These are phyloP conservation scores for Fraxinus cuspidata DNA, from an alignment of 257 asterid species.

Conservation along the genomic window DNA sequence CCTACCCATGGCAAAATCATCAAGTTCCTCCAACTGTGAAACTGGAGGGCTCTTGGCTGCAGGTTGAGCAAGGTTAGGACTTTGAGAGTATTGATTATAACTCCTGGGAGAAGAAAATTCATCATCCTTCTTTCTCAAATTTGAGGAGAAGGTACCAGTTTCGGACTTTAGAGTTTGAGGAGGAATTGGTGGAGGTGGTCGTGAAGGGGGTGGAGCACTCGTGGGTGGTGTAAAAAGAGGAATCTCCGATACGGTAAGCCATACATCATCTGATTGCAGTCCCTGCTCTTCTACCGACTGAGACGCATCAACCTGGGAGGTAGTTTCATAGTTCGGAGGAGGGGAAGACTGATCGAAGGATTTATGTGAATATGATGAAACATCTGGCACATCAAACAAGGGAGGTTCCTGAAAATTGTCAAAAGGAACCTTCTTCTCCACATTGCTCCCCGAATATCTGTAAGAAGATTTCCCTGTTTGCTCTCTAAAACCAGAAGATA, in stretches of 20 bases:
- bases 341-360: constrained; percentile 57
- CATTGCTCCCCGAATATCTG: constrained; percentile 54
- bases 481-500: constrained; percentile 50
- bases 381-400: constrained; percentile 68
- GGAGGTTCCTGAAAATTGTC: constrained; percentile 67
- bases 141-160: constrained; percentile 52
- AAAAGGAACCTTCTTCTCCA: constrained; percentile 50
- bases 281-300: constrained; percentile 56
- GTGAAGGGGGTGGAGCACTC: constrained; percentile 93
- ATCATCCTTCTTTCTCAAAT: constrained; percentile 57
- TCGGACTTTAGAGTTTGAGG: constrained; percentile 49
- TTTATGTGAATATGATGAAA: constrained; percentile 54
- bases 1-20: constrained; percentile 79
- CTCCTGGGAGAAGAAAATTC: constrained; percentile 56
- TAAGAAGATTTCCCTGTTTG: constrained; percentile 54
- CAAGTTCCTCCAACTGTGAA: constrained; percentile 87
- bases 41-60: constrained; percentile 59
- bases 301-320: constrained; percentile 48
- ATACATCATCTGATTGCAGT: constrained; percentile 65
- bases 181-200: constrained; percentile 96
- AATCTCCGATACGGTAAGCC: constrained; percentile 90
- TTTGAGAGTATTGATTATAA: constrained; percentile 54
- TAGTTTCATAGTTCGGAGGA: constrained; percentile 59
- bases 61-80: constrained; percentile 50
- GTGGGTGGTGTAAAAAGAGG: constrained; percentile 93